Base-by-base conservation (phyloP, 2,329 filamentous ascomycete genomes). In the Neonectria ditissima region DNA sequence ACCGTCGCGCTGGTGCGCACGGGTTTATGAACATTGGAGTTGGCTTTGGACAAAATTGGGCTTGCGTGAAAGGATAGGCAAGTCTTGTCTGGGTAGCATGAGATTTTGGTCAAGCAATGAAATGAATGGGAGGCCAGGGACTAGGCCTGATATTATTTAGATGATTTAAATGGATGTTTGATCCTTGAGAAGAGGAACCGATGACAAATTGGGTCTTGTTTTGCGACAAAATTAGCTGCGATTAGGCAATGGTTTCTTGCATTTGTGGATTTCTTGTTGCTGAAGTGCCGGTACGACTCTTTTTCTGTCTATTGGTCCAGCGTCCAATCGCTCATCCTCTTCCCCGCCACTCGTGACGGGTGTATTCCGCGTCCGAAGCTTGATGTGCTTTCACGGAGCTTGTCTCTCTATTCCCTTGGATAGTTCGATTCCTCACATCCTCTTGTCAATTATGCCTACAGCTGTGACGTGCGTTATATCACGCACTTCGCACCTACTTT, bases 21-120 rank as follows among this genome's bases (percentile, higher is more conserved):
- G 64, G 64, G 62, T 44, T 70, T 69, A 72, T 71, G 65, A 72
- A 48, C 59, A 70, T 73, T 67, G 71, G 71, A 73, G 71, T 73
- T 73, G 69, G 71, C 70, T 65, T 70, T 66, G 69, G 67, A 71
- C 69, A 72, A 69, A 71, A 70, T 69, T 68, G 63, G 63, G 64
- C 69, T 69, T 69, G 71, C 59, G 66, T 65, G 63, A 63, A 61
- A 43, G 54, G 53, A 65, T 69, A 63, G 65, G 62, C 62, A 67
- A 72, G 69, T 65, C 63, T 65, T 68, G 61, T 65, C 66, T 71
- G 68, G 71, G 61, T 72, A 72, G 59, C 54, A 71, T 65, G 59
- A 63, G 45, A 61, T 62, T 55, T 65, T 62, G 62, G 66, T 65
- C 65, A 67, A 64, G 61, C 55, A 67, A 73, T 67, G 65, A 64